A percentile compares a stretch with the other conserved stretches of the same genome.
These are phyloP conservation scores for Limnomonas spitsbergensis DNA, from an alignment of 139 green algal genomes.

Conservation along the genomic window DNA sequence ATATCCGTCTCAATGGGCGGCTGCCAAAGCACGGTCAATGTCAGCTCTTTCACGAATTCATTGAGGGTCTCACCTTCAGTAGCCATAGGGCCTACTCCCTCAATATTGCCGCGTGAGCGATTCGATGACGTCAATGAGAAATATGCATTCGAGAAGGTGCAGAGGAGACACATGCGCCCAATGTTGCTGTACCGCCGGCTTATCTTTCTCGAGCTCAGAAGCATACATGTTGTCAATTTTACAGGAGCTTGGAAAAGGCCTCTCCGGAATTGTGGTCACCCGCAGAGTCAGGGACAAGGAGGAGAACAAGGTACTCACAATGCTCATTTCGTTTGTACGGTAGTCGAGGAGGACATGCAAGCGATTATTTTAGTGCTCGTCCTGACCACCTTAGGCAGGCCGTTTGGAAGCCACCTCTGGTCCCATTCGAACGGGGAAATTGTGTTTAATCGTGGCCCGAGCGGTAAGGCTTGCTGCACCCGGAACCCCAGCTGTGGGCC, in stretches of 20 bases:
- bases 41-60: neutral
- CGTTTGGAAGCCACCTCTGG: neutral
- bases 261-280: no score
- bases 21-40: neutral
- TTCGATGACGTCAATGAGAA: neutral
- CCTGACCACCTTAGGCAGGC: neutral
- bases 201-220: no score
- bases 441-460: neutral
- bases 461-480: neutral
- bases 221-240: no score
- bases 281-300: no score
- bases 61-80: neutral
- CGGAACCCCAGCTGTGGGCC: neutral
- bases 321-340: no score
- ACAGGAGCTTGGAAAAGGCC: no score
- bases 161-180: no score
- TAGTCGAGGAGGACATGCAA: no score
- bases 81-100: neutral
- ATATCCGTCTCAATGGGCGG: neutral
- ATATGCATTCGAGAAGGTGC: neutral
- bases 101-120: neutral
- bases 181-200: no score
- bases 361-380: no score
- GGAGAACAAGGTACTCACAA: no score
- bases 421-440: neutral